Base-by-base conservation (phyloP, 192 early-diverging fungal genomes). In the Coemansia sp. region DNA sequence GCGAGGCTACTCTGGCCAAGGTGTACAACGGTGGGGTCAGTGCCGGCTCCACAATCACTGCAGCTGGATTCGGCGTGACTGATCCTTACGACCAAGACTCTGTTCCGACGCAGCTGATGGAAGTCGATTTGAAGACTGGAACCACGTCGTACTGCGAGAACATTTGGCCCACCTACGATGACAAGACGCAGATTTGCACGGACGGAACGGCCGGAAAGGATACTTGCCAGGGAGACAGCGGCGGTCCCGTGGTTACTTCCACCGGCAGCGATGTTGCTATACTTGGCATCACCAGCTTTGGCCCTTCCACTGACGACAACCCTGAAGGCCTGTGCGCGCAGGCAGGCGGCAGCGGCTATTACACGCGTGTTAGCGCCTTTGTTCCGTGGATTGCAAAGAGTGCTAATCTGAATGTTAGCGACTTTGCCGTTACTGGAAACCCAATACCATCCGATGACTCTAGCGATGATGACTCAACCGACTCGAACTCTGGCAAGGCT, bases 141-240 rank as follows among this genome's bases (percentile, higher is more conserved):
- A 61, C 15, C 9, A 64, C 59, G 3, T 22, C 55, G 6, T 74
- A 62, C 19, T 81, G 72, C 45, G 56, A 29, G 17, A 49, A 43
- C n/a, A 57, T 48, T 9, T 63, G 59, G 14, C 40, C 34, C 11
- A 19, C 29, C 0, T 74, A 70, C n/a, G 45, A 72, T 22, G 57
- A 48, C 13, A 43, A 60, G 2, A 52, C 57, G 14, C 62, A 65
- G 15, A 34, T 81, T 42, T 84, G 82, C 48, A 84, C 77, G 4
- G 74, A 79, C 19, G 68, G 69, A 0, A 63, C 68, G 2, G 29
- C 64, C 1, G 82, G 74, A 2, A 71, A 72, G 25, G 78, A 80
- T 62, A 80, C 82, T 2, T 84, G 82, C 53, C 23, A 41, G 10
- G 82, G 82, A 1, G 77, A 84, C 41, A 80, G 77, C 6, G 82